Evolutionary conservation across 2,329 filamentous ascomycete genomes (phyloP), one percentile per base, ranked within the genome.

Genomic region (Teratosphaeriaceae sp.): DNA sequence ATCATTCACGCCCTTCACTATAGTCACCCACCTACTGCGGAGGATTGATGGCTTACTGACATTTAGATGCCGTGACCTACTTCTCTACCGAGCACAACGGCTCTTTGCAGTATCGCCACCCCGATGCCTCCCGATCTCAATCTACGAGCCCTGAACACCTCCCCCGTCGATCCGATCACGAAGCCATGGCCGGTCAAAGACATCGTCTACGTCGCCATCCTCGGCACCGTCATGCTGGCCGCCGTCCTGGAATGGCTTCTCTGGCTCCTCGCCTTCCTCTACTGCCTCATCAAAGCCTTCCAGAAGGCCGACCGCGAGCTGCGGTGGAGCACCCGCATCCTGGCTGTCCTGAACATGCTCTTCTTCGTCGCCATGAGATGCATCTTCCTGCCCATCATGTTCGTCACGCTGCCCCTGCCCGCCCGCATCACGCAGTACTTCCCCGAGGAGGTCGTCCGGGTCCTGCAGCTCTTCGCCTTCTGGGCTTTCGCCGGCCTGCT

Each of bases 401-500:
- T 96, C 18, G 88, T 95, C 37, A 97, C 89, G 0, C 72, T 97
- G 3, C 90, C 90, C 1, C 72, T 97, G 2, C 90, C 90, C 0
- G 66, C 73, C 16, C 75, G 79, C 45, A 72, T 96, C 35, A 82
- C 82, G 6, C 72, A 78, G 46, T 76, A 85, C 54, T 94, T 90
- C 67, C 89, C 90, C 0, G 43, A 62, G 2, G 42, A 65, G 1
- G 78, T 92, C 72, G 84, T 92, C 30, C 65, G 62, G 2, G 74
- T 85, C 36, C 74, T 97, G 12, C 89, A 96, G 61, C 94, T 88
- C 85, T 95, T 97, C 59, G 89, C 88, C 3, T 97, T 97, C 64
- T 96, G 87, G 82, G 82, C 84, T 21, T 97, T 97, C 54, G 84
- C 89, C 1, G 79, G 80, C 50, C 78, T 97, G 8, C 70, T 98